Evolutionary conservation across 352 stramenopile genomes (phyloP).

Genomic region (Phytophthora hybrid): DNA sequence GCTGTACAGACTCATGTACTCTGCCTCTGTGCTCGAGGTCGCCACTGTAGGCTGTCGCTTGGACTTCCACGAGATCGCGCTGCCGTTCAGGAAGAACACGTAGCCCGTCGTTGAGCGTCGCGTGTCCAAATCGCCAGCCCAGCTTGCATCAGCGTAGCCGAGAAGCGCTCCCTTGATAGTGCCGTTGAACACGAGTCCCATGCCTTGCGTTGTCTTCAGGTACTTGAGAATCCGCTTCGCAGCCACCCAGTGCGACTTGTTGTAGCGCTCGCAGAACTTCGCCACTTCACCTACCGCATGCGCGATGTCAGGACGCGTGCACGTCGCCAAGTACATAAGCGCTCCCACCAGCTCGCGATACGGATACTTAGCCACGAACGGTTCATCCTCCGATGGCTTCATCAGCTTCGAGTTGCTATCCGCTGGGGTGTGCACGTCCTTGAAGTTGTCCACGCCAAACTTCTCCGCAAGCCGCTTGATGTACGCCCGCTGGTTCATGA

Average conservation of each 20-base stretch:
- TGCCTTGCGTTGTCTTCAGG: not conserved
- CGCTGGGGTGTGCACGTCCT: conserved; percentile 6
- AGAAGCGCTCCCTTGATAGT: not conserved
- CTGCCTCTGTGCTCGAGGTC: not conserved
- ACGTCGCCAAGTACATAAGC: conserved; percentile 10
- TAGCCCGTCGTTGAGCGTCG: not conserved
- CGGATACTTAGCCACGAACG: not conserved
- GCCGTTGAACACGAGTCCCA: conserved; percentile 4
- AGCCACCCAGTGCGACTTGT: not conserved
- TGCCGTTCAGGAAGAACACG: conserved; percentile 1
- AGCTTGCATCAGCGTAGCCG: not conserved
- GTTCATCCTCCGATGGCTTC: not conserved
- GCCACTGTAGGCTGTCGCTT: not conserved
- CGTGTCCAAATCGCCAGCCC: not conserved
- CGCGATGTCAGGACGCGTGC: conserved; percentile 3
- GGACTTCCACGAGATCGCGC: conserved; percentile 8
- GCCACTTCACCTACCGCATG: not conserved
- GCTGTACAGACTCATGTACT: conserved; percentile 2
- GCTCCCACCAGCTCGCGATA: conserved; percentile 12
- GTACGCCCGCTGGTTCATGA: conserved; percentile 1
- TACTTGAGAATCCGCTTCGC: not conserved
- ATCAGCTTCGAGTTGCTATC: conserved; percentile 15
- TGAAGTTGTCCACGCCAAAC: conserved; percentile 3
- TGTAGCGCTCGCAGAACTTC: not conserved
- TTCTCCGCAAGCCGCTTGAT: not conserved